Base-by-base conservation (phyloP, 495 filamentous ascomycete species). In the Penicillium waksmanii region DNA sequence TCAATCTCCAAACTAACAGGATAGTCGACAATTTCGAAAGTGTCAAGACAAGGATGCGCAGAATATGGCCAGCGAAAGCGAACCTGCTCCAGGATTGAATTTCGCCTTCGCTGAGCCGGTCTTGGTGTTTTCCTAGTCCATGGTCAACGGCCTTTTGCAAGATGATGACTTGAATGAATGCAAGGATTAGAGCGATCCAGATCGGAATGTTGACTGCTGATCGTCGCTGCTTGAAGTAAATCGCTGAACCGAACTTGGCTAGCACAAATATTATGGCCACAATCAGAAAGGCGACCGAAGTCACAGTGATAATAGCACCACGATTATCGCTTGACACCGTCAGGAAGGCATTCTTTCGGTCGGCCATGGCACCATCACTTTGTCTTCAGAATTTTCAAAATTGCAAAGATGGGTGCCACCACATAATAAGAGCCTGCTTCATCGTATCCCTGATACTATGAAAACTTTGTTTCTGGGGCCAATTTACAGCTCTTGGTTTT, bases 171-270 rank as follows among this genome's bases (percentile, higher is more conserved):
- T 69, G 57, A 10, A 65, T 11, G 36, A 71, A 64, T 8, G 61
- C 51, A 2, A 73, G 56, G 18, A 66, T 40, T 50, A 68, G 31
- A 64, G 67, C 74, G 61, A 54, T 62, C 76, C 50, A 78, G 10
- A 79, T 65, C 19, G 65, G 65, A 12, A 60, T 68, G 47, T 66
- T 71, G 35, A 65, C 68, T 0, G 57, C 47, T 31, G 61, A 63
- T 38, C 66, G 59, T 58, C 62, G 56, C 43, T 71, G 68, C 53
- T 71, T 71, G 58, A 71, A 68, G 56, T 71, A 71, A 18, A 68
- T 33, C 17, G 56, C 66, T 12, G 66, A 71, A 6, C 55, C 57
- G 15, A 65, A 27, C 58, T 71, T 65, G 1, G 66, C 68, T 0
- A 63, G 57, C 3, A 65, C 66, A 56, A 68, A 68, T 0, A 71